phyloP scores from a whole-genome alignment of 345 rosid genomes.

The Bruguiera parviflora region DNA sequence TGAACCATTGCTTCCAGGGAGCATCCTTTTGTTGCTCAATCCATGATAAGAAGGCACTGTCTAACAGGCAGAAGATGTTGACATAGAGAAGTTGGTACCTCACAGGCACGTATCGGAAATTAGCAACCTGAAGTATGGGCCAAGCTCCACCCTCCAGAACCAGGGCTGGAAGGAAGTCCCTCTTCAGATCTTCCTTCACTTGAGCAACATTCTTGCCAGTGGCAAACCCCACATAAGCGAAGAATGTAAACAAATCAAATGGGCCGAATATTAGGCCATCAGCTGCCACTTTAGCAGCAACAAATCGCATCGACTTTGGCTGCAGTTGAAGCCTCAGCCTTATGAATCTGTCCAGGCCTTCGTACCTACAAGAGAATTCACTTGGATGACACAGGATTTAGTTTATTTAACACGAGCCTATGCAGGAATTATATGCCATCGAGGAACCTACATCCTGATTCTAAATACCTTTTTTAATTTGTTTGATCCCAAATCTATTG shows the following conservation, averaged over 20 bases:
- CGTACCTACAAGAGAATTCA: constrained; percentile 50
- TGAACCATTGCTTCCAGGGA: constrained; percentile 89
- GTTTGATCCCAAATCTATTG: background rate
- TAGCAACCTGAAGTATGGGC: constrained; percentile 81
- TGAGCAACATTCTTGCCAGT: constrained; percentile 57
- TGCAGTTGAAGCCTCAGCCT: constrained; percentile 52
- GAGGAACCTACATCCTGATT: background rate
- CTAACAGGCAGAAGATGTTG: constrained; percentile 80
- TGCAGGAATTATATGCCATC: background rate
- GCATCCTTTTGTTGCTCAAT: constrained; percentile 92
- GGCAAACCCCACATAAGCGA: constrained; percentile 84
- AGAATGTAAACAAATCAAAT: constrained; percentile 70
- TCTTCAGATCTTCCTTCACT: constrained; percentile 81
- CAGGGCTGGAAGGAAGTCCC: constrained; percentile 93
- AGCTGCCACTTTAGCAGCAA: constrained; percentile 82
- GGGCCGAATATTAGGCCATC: constrained; percentile 92
- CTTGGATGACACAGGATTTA: no score
- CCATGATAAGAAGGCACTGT: constrained; percentile 87
- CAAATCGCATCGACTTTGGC: constrained; percentile 66
- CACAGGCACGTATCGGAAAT: constrained; percentile 80
- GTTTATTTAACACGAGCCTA: background rate
- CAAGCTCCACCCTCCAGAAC: constrained; percentile 78
- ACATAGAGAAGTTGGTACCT: constrained; percentile 86
- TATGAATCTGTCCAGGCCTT: constrained; percentile 72
- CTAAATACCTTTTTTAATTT: background rate